phyloP scores from a whole-genome alignment of 2,329 filamentous ascomycete genomes.

The Aspergillus piperis region DNA sequence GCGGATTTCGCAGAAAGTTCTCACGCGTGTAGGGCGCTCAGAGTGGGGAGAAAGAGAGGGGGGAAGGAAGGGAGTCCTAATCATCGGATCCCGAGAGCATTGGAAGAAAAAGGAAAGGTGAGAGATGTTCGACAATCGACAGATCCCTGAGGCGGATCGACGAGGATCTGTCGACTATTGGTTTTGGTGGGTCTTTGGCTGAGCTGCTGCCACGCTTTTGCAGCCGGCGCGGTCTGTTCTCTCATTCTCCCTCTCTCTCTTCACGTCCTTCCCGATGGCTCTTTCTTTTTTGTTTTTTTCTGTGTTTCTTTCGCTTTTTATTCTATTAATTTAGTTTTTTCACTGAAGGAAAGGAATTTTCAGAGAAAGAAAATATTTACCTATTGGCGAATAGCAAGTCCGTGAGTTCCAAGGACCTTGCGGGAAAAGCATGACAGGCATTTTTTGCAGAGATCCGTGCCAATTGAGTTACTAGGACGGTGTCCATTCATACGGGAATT shows the following conservation, averaged over 20 bases:
- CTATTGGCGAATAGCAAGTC: constrained; percentile 12
- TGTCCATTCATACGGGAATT: neutral
- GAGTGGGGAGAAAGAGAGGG: neutral
- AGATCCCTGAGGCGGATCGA: constrained; percentile 38
- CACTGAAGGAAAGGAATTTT: neutral
- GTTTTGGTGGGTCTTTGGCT: constrained; percentile 38
- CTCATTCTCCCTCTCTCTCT: constrained; percentile 6
- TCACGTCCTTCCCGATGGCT: constrained; percentile 2
- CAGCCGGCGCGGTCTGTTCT: constrained; percentile 4
- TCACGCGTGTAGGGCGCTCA: neutral
- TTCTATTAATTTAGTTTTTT: neutral
- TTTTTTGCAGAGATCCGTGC: constrained; percentile 20
- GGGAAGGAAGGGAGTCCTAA: neutral
- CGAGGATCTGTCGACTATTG: constrained; percentile 43
- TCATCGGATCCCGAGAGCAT: neutral
- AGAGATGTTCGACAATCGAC: constrained; percentile 25
- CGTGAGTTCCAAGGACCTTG: constrained; percentile 8
- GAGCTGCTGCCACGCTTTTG: constrained; percentile 27
- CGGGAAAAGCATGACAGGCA: constrained; percentile 21
- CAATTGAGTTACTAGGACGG: neutral
- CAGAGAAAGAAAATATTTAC: neutral
- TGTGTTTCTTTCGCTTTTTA: neutral
- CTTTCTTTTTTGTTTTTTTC: constrained; percentile 5
- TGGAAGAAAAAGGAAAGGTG: constrained; percentile 15
- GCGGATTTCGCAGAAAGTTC: neutral